These are phyloP conservation scores for Botrytis elliptica DNA, from an alignment of 2,329 filamentous ascomycete species.

Conservation along the genomic window DNA sequence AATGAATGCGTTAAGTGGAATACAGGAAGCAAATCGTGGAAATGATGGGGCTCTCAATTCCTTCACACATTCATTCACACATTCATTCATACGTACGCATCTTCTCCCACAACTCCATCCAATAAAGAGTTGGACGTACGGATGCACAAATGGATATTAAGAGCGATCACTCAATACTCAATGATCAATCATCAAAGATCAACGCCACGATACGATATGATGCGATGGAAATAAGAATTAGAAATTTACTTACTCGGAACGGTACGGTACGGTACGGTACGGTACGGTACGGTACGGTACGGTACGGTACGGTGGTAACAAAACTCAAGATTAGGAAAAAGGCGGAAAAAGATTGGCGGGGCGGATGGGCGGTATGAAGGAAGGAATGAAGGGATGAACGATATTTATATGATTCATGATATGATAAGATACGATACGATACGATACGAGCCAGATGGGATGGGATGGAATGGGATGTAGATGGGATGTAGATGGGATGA, in stretches of 20 bases:
- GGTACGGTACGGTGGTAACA: too few species aligned
- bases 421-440: not conserved
- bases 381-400: not conserved
- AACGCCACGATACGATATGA: too few species aligned
- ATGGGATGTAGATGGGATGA: too few species aligned
- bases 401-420: not conserved
- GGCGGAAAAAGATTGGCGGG: not conserved
- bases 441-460: not conserved
- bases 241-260: not conserved
- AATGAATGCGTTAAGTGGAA: not conserved
- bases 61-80: too few species aligned
- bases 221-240: not conserved
- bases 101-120: not conserved
- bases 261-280: too few species aligned
- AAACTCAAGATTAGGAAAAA: too few species aligned
- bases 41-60: not conserved
- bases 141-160: too few species aligned
- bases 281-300: rapidly evolving
- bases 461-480: too few species aligned
- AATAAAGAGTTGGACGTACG: not conserved
- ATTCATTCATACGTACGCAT: not conserved
- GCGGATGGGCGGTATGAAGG: not conserved
- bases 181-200: not conserved
- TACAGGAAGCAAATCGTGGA: not conserved
- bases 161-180: too few species aligned